Conservation (phyloP, 2,329 filamentous ascomycete genomes). For the Epichloe brachyelytri region DNA sequence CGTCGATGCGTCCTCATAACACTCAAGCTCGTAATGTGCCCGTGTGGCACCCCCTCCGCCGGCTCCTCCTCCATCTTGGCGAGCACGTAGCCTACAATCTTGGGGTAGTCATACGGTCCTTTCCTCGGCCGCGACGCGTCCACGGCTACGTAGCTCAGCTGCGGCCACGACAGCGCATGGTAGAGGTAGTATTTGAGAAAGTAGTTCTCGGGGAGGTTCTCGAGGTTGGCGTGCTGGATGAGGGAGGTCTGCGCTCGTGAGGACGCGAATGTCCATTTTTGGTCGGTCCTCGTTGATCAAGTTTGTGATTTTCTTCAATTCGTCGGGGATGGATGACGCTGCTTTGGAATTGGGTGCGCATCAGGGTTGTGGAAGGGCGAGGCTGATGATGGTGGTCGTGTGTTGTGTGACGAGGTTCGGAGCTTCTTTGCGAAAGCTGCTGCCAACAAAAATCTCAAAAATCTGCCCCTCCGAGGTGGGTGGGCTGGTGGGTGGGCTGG, state of each 20-base stretch:
- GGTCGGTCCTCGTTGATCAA: too few species aligned
- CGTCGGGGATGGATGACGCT: too few species aligned
- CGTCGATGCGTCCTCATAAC: slow-evolving; percentile 94
- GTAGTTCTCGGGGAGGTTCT: slow-evolving; percentile 98
- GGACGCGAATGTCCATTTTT: slow-evolving; percentile 79
- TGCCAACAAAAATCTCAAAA: too few species aligned
- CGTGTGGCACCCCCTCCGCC: slow-evolving; percentile 76
- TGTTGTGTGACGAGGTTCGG: too few species aligned
- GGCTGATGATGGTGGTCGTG: too few species aligned
- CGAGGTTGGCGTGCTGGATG: slow-evolving; percentile 96
- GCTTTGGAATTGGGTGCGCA: too few species aligned
- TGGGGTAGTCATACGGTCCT: slow-evolving; percentile 77
- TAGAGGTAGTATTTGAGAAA: slow-evolving; percentile 99
- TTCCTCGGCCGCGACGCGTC: slow-evolving; percentile 71
- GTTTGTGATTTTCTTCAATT: too few species aligned
- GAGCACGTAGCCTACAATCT: slow-evolving; percentile 97
- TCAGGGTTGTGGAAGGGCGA: too few species aligned
- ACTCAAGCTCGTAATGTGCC: slow-evolving; percentile 87
- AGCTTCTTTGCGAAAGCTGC: too few species aligned
- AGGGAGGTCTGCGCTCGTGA: slow-evolving; percentile 76
- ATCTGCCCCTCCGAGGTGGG: too few species aligned
- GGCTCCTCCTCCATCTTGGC: slow-evolving; percentile 99
- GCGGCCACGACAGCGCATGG: slow-evolving; percentile 95
- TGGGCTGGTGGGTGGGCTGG: too few species aligned
- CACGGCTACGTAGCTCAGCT: slow-evolving; percentile 91